A percentile compares a stretch with the other conserved stretches of the same genome.
phyloP scores from a whole-genome alignment of 352 stramenopile species.

The Blastocystis sp. region DNA sequence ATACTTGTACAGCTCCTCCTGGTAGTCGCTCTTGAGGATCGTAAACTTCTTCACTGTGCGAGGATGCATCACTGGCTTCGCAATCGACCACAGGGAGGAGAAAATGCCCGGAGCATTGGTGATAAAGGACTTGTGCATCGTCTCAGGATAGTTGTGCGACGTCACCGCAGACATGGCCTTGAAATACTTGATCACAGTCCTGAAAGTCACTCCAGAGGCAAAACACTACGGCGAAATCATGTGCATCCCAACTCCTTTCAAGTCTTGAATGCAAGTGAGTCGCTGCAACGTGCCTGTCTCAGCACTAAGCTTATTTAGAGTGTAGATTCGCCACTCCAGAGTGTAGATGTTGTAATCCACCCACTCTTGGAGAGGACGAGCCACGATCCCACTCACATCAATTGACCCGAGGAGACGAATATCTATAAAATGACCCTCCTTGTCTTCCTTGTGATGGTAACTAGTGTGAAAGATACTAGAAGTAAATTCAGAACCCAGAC shows the following conservation, averaged over 20 bases:
- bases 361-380: slow-evolving; percentile 23
- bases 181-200: slow-evolving; percentile 38
- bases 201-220: background rate
- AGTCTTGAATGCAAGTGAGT: slow-evolving; percentile 33
- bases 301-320: slow-evolving; percentile 41
- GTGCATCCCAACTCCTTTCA: slow-evolving; percentile 52
- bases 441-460: slow-evolving; percentile 45
- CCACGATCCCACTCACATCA: slow-evolving; percentile 45
- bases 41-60: slow-evolving; percentile 53
- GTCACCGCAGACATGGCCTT: slow-evolving; percentile 51
- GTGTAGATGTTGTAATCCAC: slow-evolving; percentile 59
- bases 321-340: slow-evolving; percentile 57
- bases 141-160: slow-evolving; percentile 59
- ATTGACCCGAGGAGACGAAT: slow-evolving; percentile 29
- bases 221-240: slow-evolving; percentile 2
- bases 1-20: slow-evolving; percentile 42
- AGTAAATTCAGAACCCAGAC: background rate
- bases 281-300: slow-evolving; percentile 16
- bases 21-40: slow-evolving; percentile 56
- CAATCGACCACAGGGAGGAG: slow-evolving; percentile 29
- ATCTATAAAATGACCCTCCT: slow-evolving; percentile 26
- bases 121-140: slow-evolving; percentile 60
- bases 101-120: slow-evolving; percentile 48
- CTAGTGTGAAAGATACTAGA: slow-evolving; percentile 35
- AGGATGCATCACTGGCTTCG: slow-evolving; percentile 44